Base-by-base conservation (phyloP, 352 stramenopile species). In the Phytophthora colocasiae region DNA sequence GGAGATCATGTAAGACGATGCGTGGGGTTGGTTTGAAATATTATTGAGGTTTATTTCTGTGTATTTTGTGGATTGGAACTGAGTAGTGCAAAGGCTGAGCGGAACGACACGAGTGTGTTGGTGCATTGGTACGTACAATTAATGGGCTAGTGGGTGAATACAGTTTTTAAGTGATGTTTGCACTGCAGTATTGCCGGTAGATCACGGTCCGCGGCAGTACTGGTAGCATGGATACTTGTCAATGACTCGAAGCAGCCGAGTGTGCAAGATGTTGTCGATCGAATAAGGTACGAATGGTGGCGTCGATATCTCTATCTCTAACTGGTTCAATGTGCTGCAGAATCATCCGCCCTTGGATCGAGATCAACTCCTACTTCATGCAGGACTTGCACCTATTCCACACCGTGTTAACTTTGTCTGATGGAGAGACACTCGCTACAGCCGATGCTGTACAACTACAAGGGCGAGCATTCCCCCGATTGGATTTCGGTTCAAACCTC, bases 301-400 rank as follows among this genome's bases (percentile, higher is more conserved):
- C 47, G 24, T 34, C 10, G 29, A 9, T 10, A 10, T 34, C 4
- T 36, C 31, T 12, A 36, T 14, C 31, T 36, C 31, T 36, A 36
- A 36, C 31, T 14, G 1, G 31, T 14, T 57, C 19, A 7, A 38
- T 26, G 11, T 19, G n/a, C 26, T 31, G 1, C 47, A 93, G 84
- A 14, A 64, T 79, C 29, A 69, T 85, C 40, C 81, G 85, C 1
- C 83, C 85, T 34, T 93, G 85, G 85, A 82, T 93, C 27, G 76
- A 78, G 15, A 87, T 90, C 51, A 93, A 93, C 34, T 22, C 66
- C 2, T 67, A 80, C 38, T 93, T 93, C 40, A 76, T 73, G 19
- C 50, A 29, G 4, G 78, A 92, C 55, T 60, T 93, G 15, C 31
- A 70, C 19, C 52, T 81, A 29, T 89, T 91, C 34, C 60, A 73